Conservation (phyloP, 2,329 filamentous ascomycete species). For the Penicillium palitans region DNA sequence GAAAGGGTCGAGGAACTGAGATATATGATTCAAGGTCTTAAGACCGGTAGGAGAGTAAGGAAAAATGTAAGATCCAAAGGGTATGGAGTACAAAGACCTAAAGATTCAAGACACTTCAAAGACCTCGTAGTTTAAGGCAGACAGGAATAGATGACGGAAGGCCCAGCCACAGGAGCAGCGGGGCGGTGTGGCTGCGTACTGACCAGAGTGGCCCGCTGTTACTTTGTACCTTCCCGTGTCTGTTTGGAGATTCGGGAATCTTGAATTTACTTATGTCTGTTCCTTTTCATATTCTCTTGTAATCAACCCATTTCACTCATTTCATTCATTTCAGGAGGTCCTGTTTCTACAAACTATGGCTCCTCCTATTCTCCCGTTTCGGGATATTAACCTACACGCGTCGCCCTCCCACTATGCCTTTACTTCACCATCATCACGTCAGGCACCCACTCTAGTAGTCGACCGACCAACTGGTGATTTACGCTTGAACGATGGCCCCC, state of each 20-base stretch:
- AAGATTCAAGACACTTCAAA: conserved; percentile 1
- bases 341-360: conserved; percentile 42
- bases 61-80: conserved; percentile 18
- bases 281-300: conserved; percentile 7
- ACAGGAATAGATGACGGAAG: conserved; percentile 38
- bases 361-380: conserved; percentile 65
- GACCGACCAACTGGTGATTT: conserved; percentile 92
- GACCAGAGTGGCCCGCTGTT: conserved; percentile 17
- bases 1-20: neutral
- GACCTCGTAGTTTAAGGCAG: conserved; percentile 20
- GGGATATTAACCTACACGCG: conserved; percentile 96
- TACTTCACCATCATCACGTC: conserved; percentile 88
- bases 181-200: conserved; percentile 28
- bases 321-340: conserved; percentile 1
- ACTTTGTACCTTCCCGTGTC: conserved; percentile 14
- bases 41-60: conserved; percentile 7
- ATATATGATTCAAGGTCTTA: conserved; percentile 1
- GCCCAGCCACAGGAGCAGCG: conserved; percentile 35
- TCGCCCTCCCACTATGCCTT: conserved; percentile 93
- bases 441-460: conserved; percentile 82
- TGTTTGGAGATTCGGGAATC: conserved; percentile 15
- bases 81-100: neutral
- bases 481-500: conserved; percentile 75
- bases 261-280: conserved; percentile 5
- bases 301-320: neutral